These are phyloP conservation scores for Cryphonectria nitschkei DNA, from an alignment of 2,329 filamentous ascomycete species.

Conservation along the genomic window DNA sequence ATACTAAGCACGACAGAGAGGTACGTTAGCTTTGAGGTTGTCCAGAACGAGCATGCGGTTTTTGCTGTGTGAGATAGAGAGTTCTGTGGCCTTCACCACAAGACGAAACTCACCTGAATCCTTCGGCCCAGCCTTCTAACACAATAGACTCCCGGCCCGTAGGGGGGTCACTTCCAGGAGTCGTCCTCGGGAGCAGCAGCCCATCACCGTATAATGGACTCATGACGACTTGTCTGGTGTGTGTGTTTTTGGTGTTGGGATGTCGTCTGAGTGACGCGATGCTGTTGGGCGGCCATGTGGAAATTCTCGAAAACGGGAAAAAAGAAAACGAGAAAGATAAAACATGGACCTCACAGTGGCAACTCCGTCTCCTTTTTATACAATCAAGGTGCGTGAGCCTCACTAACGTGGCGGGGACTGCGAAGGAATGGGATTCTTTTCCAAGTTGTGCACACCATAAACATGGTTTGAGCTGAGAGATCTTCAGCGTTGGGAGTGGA, in stretches of 20 bases:
- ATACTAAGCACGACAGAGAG: constrained; percentile 12
- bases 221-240: constrained; percentile 7
- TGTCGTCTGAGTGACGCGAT: not conserved
- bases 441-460: not conserved
- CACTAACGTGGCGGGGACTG: not conserved
- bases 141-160: constrained; percentile 13
- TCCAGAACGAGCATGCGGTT: too few relatives aligned
- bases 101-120: constrained; percentile 23
- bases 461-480: not conserved
- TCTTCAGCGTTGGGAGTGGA: not conserved
- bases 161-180: constrained; percentile 13
- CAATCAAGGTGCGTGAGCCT: not conserved
- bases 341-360: not conserved
- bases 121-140: constrained; percentile 28
- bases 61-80: not conserved
- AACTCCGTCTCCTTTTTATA: not conserved
- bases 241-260: not conserved
- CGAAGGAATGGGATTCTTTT: not conserved
- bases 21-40: not conserved
- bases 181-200: constrained; percentile 3
- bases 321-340: not conserved
- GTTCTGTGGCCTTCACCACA: not conserved
- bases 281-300: not conserved
- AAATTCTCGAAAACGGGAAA: not conserved
- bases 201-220: constrained; percentile 18